A percentile compares a stretch with the other conserved stretches of the same genome.
Conservation (phyloP, 2,329 filamentous ascomycete species). For the Claviceps arundinis region DNA sequence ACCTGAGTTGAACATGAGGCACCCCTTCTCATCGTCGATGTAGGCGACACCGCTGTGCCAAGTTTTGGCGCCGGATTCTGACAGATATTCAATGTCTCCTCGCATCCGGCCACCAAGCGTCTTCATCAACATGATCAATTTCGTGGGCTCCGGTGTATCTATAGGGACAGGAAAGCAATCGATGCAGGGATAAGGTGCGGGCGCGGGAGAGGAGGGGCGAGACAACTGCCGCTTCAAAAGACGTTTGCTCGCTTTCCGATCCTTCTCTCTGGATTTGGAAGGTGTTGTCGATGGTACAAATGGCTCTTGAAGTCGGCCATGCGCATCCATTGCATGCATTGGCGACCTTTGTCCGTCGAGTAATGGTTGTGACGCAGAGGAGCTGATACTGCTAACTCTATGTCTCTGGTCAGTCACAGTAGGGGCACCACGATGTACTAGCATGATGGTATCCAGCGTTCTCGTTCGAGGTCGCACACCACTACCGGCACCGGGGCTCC, state of each 20-base stretch:
- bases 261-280: slow-evolving; percentile 10
- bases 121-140: slow-evolving; percentile 64
- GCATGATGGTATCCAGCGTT: slow-evolving; percentile 43
- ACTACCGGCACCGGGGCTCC: slow-evolving; percentile 18
- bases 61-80: slow-evolving; percentile 38
- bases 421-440: slow-evolving; percentile 28
- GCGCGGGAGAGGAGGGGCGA: slow-evolving; percentile 44
- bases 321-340: slow-evolving; percentile 28
- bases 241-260: slow-evolving; percentile 36
- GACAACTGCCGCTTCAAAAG: slow-evolving; percentile 42
- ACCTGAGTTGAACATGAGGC: slow-evolving; percentile 61
- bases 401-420: slow-evolving; percentile 39
- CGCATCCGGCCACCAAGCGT: slow-evolving; percentile 67
- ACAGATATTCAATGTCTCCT: slow-evolving; percentile 60
- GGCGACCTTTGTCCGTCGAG: slow-evolving; percentile 34
- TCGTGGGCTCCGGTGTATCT: slow-evolving; percentile 55
- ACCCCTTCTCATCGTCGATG: slow-evolving; percentile 64
- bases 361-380: slow-evolving; percentile 40
- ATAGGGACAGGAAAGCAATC: slow-evolving; percentile 48
- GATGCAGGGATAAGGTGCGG: slow-evolving; percentile 40
- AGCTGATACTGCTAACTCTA: slow-evolving; percentile 59
- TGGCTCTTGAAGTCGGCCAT: slow-evolving; percentile 22
- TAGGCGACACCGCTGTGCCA: slow-evolving; percentile 65
- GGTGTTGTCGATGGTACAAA: slow-evolving; percentile 10
- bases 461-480: slow-evolving; percentile 40